phyloP scores from a whole-genome alignment of 352 stramenopile genomes.

The Pythium grandisporangium region DNA sequence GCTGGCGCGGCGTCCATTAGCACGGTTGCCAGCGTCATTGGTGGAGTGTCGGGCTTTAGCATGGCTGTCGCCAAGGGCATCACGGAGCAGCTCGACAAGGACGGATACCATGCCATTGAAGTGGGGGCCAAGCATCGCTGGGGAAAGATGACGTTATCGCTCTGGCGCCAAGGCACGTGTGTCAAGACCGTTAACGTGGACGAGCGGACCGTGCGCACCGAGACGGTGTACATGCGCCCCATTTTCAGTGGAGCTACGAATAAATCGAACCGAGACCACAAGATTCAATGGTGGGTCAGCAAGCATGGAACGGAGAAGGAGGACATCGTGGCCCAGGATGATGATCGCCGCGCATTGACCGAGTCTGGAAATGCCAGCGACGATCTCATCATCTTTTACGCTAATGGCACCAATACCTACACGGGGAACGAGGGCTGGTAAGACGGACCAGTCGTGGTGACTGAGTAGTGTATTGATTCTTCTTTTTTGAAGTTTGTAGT shows the following conservation, averaged over 20 bases:
- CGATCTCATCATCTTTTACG: constrained; percentile 13
- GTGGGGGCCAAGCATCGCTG: constrained; percentile 16
- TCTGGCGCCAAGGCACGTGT: constrained; percentile 32
- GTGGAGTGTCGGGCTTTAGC: constrained; percentile 17
- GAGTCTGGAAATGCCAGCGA: not conserved
- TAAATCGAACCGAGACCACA: constrained; percentile 26
- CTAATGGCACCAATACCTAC: constrained; percentile 18
- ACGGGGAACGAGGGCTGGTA: no score
- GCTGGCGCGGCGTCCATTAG: not conserved
- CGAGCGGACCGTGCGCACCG: constrained; percentile 21
- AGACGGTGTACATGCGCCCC: constrained; percentile 34
- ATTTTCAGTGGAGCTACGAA: constrained; percentile 34
- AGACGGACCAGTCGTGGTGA: no score
- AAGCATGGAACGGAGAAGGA: constrained; percentile 20
- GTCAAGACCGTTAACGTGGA: constrained; percentile 24
- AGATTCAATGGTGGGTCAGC: constrained; percentile 39
- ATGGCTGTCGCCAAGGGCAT: constrained; percentile 24
- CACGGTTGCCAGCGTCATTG: constrained; percentile 7
- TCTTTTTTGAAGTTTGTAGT: no score
- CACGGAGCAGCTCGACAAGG: constrained; percentile 18
- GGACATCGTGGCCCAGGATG: constrained; percentile 1
- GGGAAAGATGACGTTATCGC: constrained; percentile 25
- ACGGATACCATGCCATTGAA: constrained; percentile 20
- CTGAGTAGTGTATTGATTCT: no score
- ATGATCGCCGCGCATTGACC: not conserved